phyloP scores from a whole-genome alignment of 176 grass and related monocot genomes.

The Melocanna baccifera region DNA sequence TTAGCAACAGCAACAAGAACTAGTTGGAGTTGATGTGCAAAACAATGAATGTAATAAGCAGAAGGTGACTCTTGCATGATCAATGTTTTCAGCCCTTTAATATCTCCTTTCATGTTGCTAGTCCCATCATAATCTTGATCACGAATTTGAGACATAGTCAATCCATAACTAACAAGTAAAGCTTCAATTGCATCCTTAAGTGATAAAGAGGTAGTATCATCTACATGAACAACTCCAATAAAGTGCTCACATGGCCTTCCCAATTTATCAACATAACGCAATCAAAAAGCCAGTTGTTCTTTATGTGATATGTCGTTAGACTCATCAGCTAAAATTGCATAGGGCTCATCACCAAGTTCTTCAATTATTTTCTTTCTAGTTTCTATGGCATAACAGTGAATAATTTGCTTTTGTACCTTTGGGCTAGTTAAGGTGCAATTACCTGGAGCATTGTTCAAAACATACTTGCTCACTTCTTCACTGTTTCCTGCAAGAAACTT shows the following conservation, averaged over 20 bases:
- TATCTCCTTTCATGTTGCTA: not conserved
- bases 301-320: not conserved
- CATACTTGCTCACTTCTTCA: no score
- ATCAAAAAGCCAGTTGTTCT: not conserved
- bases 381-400: no score
- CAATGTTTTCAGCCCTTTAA: no score
- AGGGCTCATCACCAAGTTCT: no score
- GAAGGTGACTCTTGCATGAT: no score
- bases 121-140: not conserved
- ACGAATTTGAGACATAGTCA: not conserved
- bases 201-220: not conserved
- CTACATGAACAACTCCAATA: not conserved
- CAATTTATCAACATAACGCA: not conserved
- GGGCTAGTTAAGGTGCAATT: no score
- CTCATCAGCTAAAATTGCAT: no score
- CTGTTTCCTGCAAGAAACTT: no score
- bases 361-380: no score
- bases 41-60: not conserved
- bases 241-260: not conserved
- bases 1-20: not conserved
- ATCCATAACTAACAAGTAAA: not conserved
- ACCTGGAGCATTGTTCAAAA: no score
- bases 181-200: not conserved
- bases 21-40: not conserved
- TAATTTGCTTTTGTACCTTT: no score